Conservation (phyloP, 345 rosid species). For the Salix arbutifolia region DNA sequence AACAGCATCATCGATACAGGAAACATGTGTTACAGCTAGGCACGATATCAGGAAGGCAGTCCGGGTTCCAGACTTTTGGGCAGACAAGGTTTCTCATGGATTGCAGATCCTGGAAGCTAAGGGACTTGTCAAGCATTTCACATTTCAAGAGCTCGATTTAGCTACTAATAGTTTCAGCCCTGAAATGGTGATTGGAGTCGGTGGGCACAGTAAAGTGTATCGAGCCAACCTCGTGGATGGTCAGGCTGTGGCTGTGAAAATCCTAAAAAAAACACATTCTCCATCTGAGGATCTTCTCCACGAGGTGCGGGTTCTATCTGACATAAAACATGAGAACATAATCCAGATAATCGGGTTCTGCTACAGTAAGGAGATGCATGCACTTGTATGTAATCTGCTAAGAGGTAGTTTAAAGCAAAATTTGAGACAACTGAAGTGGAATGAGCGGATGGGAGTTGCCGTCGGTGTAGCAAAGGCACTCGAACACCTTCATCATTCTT, state of each 20-base stretch:
- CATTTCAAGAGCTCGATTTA: slow-evolving; percentile 17
- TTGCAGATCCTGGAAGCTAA: slow-evolving; percentile 3
- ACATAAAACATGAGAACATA: slow-evolving; percentile 28
- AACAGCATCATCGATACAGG: slow-evolving; percentile 4
- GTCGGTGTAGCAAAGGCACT: slow-evolving; percentile 43
- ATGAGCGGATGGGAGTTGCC: slow-evolving; percentile 32
- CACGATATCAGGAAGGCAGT: not conserved
- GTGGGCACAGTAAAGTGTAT: slow-evolving; percentile 30
- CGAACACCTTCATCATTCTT: slow-evolving; percentile 36
- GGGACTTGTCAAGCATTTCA: slow-evolving; percentile 20
- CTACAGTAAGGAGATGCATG: slow-evolving; percentile 21
- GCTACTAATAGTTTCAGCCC: slow-evolving; percentile 30
- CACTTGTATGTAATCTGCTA: slow-evolving; percentile 34
- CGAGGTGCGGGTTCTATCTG: slow-evolving; percentile 33
- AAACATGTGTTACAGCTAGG: not conserved
- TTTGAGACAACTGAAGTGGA: slow-evolving; percentile 30
- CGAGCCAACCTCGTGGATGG: slow-evolving; percentile 25
- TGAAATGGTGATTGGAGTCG: slow-evolving; percentile 31
- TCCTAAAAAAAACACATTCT: slow-evolving; percentile 21
- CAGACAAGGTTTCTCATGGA: slow-evolving; percentile 10
- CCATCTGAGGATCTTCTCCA: slow-evolving; percentile 32
- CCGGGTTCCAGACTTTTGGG: slow-evolving; percentile 6
- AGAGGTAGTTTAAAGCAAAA: slow-evolving; percentile 32
- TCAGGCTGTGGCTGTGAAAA: slow-evolving; percentile 35
- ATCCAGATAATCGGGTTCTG: slow-evolving; percentile 36